Conservation (phyloP, 768 basidiomycete species). For the Cystofilobasidium ferigula region DNA sequence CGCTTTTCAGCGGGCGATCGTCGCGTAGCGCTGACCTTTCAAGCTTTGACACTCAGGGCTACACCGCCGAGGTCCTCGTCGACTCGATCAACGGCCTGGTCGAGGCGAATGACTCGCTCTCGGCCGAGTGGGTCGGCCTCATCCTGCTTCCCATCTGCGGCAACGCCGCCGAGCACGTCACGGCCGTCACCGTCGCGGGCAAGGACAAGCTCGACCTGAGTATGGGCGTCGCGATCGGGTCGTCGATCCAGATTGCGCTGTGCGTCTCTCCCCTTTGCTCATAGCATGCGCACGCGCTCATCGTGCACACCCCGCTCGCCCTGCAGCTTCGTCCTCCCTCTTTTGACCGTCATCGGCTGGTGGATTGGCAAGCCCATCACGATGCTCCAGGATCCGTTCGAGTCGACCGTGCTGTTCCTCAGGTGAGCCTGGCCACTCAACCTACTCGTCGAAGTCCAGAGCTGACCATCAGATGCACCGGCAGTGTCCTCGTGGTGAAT, state of each 20-base stretch:
- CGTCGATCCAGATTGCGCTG: constrained; percentile 47
- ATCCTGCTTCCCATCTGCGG: constrained; percentile 24
- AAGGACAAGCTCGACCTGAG: constrained; percentile 28
- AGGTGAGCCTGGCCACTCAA: no score
- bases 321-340: constrained; percentile 34
- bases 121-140: constrained; percentile 65
- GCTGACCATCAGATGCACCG: no score
- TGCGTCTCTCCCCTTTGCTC: no score
- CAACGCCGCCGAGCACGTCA: constrained; percentile 25
- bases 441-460: no score
- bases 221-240: constrained; percentile 32
- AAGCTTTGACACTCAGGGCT: constrained; percentile 31
- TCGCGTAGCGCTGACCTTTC: constrained; percentile 27
- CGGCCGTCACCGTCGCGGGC: constrained; percentile 33
- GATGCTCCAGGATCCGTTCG: constrained; percentile 73
- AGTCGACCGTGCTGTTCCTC: constrained; percentile 52
- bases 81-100: constrained; percentile 27
- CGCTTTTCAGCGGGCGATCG: constrained; percentile 16
- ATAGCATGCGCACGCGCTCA: not conserved
- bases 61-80: constrained; percentile 28
- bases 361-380: constrained; percentile 45
- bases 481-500: constrained; percentile 72
- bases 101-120: constrained; percentile 45
- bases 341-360: constrained; percentile 34
- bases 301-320: constrained; percentile 34